Base-by-base conservation (phyloP, 2,329 filamentous ascomycete genomes). In the Trichocomaceae sp. region DNA sequence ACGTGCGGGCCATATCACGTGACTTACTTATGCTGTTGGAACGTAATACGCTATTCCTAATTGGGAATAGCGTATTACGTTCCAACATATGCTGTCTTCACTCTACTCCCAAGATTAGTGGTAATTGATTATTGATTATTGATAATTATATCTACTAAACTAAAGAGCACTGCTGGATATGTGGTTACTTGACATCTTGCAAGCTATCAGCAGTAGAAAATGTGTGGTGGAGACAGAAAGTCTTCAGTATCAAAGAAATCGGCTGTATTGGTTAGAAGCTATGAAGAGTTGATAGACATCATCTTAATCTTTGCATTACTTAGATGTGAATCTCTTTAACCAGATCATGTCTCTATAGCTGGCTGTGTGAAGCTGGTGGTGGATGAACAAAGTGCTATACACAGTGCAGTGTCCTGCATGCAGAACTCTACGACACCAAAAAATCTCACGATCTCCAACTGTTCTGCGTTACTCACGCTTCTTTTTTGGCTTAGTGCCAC, bases 1-100 rank as follows among this genome's bases (percentile, higher is more conserved):
- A 69, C 62, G 58, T 63, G 60, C 17, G n/a, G n/a, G n/a, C 61
- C 56, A 56, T 15, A 56, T 50, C 65, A 69, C 65, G 64, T 69
- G 65, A 61, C 45, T 19, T 35, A 13, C 12, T 8, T 29, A 29
- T 35, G 12, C 7, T 26, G 23, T 26, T 4, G 23, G 7, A 4
- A 26, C 23, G n/a, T n/a, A n/a, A n/a, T n/a, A n/a, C n/a, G n/a
- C n/a, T n/a, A n/a, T n/a, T n/a, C n/a, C n/a, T n/a, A n/a, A n/a
- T n/a, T n/a, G n/a, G n/a, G n/a, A n/a, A n/a, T n/a, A n/a, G n/a
- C n/a, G n/a, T n/a, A n/a, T n/a, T n/a, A n/a, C n/a, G n/a, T n/a
- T n/a, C n/a, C n/a, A n/a, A n/a, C n/a, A n/a, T n/a, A n/a, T n/a
- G n/a, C n/a, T n/a, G n/a, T n/a, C n/a, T n/a, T n/a, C n/a, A n/a